Conservation (phyloP, 257 asterid species). For the Nyctanthes arbortristis region DNA sequence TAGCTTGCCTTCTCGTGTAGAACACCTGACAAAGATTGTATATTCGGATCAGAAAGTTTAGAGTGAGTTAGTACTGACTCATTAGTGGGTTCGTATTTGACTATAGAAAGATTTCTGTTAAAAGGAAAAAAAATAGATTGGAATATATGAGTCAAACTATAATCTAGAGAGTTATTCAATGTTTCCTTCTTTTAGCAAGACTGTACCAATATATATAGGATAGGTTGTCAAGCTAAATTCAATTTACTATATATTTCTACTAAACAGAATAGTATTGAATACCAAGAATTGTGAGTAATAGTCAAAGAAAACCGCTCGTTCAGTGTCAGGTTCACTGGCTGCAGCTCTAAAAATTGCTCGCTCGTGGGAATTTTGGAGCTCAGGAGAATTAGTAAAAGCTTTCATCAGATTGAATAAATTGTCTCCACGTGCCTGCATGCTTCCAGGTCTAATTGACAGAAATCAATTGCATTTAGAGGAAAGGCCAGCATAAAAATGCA, state of each 20-base stretch:
- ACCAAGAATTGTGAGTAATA: conserved; percentile 77
- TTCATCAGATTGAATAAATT: conserved; percentile 70
- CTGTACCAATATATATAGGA: too few relatives aligned
- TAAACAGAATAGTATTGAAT: conserved; percentile 31
- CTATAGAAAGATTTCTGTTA: conserved; percentile 17
- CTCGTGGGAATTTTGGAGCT: conserved; percentile 71
- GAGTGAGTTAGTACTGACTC: conserved; percentile 15
- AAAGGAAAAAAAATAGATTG: too few relatives aligned
- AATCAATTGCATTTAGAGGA: conserved; percentile 30
- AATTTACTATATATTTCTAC: too few relatives aligned
- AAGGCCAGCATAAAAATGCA: conserved; percentile 20
- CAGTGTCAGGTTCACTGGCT: conserved; percentile 45
- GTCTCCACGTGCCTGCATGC: conserved; percentile 99
- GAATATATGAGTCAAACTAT: too few relatives aligned
- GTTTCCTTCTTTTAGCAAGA: too few relatives aligned
- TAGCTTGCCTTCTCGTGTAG: conserved; percentile 72
- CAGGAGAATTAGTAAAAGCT: conserved; percentile 79
- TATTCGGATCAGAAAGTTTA: conserved; percentile 15
- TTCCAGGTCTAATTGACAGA: conserved; percentile 76
- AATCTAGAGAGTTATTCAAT: too few relatives aligned
- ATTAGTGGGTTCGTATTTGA: conserved; percentile 11
- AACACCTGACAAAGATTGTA: conserved; percentile 54
- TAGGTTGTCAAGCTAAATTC: too few relatives aligned
- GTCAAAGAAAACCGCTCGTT: conserved; percentile 73
- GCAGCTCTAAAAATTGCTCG: conserved; percentile 51